phyloP scores from a whole-genome alignment of 2,329 filamentous ascomycete genomes.

The Periconia macrospinosa region DNA sequence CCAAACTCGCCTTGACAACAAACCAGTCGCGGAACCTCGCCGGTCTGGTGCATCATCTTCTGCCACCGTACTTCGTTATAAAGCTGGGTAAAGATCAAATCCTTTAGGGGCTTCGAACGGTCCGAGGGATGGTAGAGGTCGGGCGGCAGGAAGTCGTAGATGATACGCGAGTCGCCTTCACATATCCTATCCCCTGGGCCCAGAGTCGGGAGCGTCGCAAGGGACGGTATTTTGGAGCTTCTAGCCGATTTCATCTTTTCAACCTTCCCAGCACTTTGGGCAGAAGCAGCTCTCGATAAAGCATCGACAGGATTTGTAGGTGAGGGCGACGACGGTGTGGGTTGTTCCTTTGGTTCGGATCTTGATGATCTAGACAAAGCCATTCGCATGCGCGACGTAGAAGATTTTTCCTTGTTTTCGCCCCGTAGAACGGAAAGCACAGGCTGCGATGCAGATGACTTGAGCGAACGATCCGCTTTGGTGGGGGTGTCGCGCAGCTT shows the following conservation, averaged over 20 bases:
- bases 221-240: conserved; percentile 39
- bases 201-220: conserved; percentile 43
- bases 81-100: conserved; percentile 69
- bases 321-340: conserved; percentile 4
- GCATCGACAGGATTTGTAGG: conserved; percentile 2
- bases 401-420: conserved; percentile 23
- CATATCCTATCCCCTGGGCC: conserved; percentile 64
- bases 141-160: conserved; percentile 67
- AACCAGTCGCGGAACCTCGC: conserved; percentile 87
- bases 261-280: background rate
- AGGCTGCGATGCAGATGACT: conserved; percentile 30
- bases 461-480: conserved; percentile 27
- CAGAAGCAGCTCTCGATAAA: background rate
- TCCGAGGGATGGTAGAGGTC: conserved; percentile 26
- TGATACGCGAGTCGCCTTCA: conserved; percentile 78
- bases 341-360: conserved; percentile 22
- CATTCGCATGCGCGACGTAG: conserved; percentile 29
- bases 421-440: conserved; percentile 18
- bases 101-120: conserved; percentile 47
- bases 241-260: conserved; percentile 14
- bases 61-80: conserved; percentile 82
- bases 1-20: conserved; percentile 79
- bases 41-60: conserved; percentile 88
- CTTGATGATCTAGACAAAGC: conserved; percentile 28
- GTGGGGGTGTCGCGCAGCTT: conserved; percentile 26